A percentile compares a stretch with the other conserved stretches of the same genome.
phyloP scores from a whole-genome alignment of 2,329 filamentous ascomycete species.

The Lachnellula cervina region DNA sequence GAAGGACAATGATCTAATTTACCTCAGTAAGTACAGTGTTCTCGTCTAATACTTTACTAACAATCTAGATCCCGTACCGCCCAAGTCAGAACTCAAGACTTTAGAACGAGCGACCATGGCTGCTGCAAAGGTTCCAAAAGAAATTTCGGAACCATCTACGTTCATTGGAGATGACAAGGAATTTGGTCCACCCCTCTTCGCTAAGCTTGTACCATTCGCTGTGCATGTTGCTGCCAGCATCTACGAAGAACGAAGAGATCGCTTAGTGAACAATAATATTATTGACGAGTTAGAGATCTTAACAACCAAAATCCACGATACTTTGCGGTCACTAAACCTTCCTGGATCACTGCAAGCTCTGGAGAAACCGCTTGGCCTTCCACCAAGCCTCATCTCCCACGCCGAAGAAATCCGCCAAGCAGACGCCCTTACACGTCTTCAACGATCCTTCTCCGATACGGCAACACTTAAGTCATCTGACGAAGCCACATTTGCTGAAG shows the following conservation, averaged over 20 bases:
- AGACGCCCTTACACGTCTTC: constrained; percentile 73
- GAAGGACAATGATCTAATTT: constrained; percentile 95
- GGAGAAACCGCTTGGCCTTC: constrained; percentile 88
- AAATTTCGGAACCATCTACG: constrained; percentile 75
- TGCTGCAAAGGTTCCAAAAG: constrained; percentile 67
- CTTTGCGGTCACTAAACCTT: constrained; percentile 77
- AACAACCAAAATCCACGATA: constrained; percentile 72
- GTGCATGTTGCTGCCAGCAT: constrained; percentile 94
- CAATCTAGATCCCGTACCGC: constrained; percentile 63
- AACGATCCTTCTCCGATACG: constrained; percentile 79
- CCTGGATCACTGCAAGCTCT: constrained; percentile 90
- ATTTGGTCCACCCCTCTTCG: constrained; percentile 80
- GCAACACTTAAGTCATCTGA: constrained; percentile 83
- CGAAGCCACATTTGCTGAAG: constrained; percentile 74
- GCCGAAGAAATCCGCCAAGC: constrained; percentile 92
- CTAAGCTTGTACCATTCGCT: constrained; percentile 88
- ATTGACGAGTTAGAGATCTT: constrained; percentile 79
- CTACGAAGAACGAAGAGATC: constrained; percentile 85
- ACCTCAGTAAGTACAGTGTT: constrained; percentile 56
- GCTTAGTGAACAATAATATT: constrained; percentile 83
- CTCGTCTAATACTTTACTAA: constrained; percentile 27
- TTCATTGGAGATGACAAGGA: constrained; percentile 75
- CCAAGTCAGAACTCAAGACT: constrained; percentile 80
- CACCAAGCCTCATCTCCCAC: constrained; percentile 78
- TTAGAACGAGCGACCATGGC: constrained; percentile 91